Percentiles rank a stretch among this genome's conserved stretches.
phyloP scores from a whole-genome alignment of 1,139 yeast genomes.

The Blastobotrys petasosporus region DNA sequence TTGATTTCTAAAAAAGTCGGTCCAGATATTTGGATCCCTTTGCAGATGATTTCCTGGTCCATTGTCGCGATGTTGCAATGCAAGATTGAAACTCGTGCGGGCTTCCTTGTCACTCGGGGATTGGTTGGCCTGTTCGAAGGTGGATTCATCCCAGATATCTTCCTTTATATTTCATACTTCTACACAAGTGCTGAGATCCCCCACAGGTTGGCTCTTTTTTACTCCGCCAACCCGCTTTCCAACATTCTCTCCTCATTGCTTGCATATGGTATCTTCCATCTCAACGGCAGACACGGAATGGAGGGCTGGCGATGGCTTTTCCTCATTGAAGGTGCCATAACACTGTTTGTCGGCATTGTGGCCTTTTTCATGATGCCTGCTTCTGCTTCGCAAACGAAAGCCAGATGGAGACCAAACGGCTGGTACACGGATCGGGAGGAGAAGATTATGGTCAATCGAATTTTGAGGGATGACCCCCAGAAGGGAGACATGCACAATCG shows the following conservation, averaged over 20 bases:
- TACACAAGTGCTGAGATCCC: slow-evolving; percentile 46
- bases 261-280: slow-evolving; percentile 42
- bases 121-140: slow-evolving; percentile 47
- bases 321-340: slow-evolving; percentile 48
- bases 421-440: slow-evolving; percentile 57
- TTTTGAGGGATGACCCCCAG: slow-evolving; percentile 58
- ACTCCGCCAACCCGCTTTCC: slow-evolving; percentile 26
- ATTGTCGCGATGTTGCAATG: slow-evolving; percentile 44
- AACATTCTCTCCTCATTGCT: slow-evolving; percentile 35
- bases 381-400: slow-evolving; percentile 48
- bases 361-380: slow-evolving; percentile 52
- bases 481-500: slow-evolving; percentile 66
- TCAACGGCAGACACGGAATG: slow-evolving; percentile 36
- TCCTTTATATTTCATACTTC: slow-evolving; percentile 49
- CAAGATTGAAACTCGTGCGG: slow-evolving; percentile 34
- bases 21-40: slow-evolving; percentile 51
- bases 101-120: slow-evolving; percentile 41
- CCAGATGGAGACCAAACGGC: slow-evolving; percentile 45
- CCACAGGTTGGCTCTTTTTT: slow-evolving; percentile 45
- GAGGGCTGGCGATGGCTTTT: slow-evolving; percentile 58
- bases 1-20: slow-evolving; percentile 47
- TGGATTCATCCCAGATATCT: slow-evolving; percentile 50
- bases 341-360: slow-evolving; percentile 44
- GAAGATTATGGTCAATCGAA: slow-evolving; percentile 52
- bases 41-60: slow-evolving; percentile 48